Evolutionary conservation across 2,329 filamentous ascomycete species (phyloP).

Genomic region (Huntiella bhutanensis): DNA sequence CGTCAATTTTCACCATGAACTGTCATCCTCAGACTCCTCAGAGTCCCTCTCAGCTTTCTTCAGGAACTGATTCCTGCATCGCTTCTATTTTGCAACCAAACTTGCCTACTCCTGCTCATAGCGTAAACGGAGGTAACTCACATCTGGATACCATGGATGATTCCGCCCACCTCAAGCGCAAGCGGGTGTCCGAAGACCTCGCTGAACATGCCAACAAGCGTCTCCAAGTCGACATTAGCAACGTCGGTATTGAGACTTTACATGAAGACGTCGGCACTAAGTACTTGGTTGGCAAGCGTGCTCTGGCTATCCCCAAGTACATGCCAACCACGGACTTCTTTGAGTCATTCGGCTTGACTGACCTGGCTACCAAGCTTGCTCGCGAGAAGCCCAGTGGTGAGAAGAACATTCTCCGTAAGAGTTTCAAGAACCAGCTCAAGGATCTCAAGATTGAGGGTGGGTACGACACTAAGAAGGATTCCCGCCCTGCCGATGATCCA

Average conservation of each 20-base stretch:
- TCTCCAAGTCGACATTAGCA: constrained; percentile 33
- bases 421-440: constrained; percentile 51
- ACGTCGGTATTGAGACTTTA: constrained; percentile 43
- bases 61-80: constrained; percentile 32
- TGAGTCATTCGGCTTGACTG: constrained; percentile 34
- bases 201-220: constrained; percentile 42
- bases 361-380: constrained; percentile 41
- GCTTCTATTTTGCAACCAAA: constrained; percentile 32
- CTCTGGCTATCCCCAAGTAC: constrained; percentile 6
- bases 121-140: constrained; percentile 36
- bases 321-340: constrained; percentile 35
- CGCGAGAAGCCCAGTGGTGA: constrained; percentile 45
- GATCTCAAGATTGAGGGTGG: constrained; percentile 40
- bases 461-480: constrained; percentile 40
- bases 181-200: constrained; percentile 36
- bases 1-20: constrained; percentile 34
- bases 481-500: constrained; percentile 22
- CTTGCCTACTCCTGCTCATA: constrained; percentile 43
- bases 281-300: constrained; percentile 40
- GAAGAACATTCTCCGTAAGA: constrained; percentile 48
- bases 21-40: constrained; percentile 50
- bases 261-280: constrained; percentile 48
- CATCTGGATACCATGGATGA: constrained; percentile 23
- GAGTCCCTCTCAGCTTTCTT: constrained; percentile 44
- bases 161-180: constrained; percentile 33